phyloP scores from a whole-genome alignment of 1,139 yeast genomes.

The Candida tropicalis region DNA sequence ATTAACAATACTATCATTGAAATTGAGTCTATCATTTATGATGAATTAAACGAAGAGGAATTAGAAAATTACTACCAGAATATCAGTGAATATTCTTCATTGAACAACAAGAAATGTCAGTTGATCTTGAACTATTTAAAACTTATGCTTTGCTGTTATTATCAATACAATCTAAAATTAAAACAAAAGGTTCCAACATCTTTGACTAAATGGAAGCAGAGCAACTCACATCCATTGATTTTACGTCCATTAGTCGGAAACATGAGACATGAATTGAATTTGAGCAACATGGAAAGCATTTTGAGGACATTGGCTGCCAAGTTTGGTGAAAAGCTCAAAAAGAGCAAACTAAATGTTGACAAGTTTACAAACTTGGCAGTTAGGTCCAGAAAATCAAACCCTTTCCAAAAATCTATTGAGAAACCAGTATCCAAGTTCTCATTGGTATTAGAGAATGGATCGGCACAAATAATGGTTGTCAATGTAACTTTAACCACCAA shows the following conservation, averaged over 20 bases:
- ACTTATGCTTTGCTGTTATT: slow-evolving; percentile 63
- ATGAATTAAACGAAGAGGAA: slow-evolving; percentile 48
- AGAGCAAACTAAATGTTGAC: slow-evolving; percentile 20
- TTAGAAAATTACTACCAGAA: slow-evolving; percentile 32
- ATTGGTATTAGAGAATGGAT: slow-evolving; percentile 18
- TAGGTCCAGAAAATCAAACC: slow-evolving; percentile 25
- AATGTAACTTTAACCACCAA: slow-evolving; percentile 39
- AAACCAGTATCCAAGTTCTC: slow-evolving; percentile 34
- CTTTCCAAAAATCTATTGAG: slow-evolving; percentile 44
- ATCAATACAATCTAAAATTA: slow-evolving; percentile 50
- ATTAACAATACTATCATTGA: slow-evolving; percentile 69
- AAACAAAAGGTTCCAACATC: slow-evolving; percentile 52
- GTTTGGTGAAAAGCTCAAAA: slow-evolving; percentile 22
- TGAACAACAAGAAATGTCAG: slow-evolving; percentile 51
- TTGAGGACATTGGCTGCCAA: slow-evolving; percentile 33
- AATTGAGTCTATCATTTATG: slow-evolving; percentile 60
- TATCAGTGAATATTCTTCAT: slow-evolving; percentile 32
- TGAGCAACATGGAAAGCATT: slow-evolving; percentile 45
- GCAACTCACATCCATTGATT: slow-evolving; percentile 51
- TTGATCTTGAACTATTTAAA: slow-evolving; percentile 55
- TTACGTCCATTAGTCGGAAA: slow-evolving; percentile 72
- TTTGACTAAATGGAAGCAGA: slow-evolving; percentile 54
- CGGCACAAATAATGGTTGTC: slow-evolving; percentile 26
- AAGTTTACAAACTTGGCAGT: slow-evolving; percentile 25
- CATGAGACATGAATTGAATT: slow-evolving; percentile 60